Evolutionary conservation across 352 stramenopile species (phyloP).

Genomic region (Phytophthora litchii): DNA sequence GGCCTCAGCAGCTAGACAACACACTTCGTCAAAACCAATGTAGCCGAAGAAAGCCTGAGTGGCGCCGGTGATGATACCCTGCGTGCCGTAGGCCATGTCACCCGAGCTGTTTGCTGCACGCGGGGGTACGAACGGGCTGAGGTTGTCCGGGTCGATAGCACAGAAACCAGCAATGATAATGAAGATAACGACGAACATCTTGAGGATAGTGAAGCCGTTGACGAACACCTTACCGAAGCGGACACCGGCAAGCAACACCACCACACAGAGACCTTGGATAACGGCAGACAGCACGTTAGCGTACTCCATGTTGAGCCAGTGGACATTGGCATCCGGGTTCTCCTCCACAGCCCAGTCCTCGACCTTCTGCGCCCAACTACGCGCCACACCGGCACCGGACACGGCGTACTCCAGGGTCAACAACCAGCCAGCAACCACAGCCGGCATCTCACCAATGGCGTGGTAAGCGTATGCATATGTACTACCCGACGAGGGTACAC

Average conservation of each 20-base stretch:
- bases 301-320: conserved; percentile 54
- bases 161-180: conserved; percentile 87
- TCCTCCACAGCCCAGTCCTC: conserved; percentile 50
- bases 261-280: conserved; percentile 57
- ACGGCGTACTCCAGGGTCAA: conserved; percentile 90
- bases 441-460: conserved; percentile 86
- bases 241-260: conserved; percentile 66
- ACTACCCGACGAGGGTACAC: conserved; percentile 81
- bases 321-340: conserved; percentile 27
- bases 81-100: conserved; percentile 44
- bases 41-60: conserved; percentile 94
- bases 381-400: conserved; percentile 80
- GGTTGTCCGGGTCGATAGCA: conserved; percentile 74
- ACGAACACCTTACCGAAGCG: conserved; percentile 82
- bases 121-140: conserved; percentile 70
- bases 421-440: conserved; percentile 76
- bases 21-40: conserved; percentile 95
- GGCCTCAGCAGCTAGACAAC: conserved; percentile 83
- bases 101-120: conserved; percentile 30
- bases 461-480: conserved; percentile 92
- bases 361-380: conserved; percentile 90
- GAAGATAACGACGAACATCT: conserved; percentile 79
- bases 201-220: conserved; percentile 74
- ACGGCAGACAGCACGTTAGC: conserved; percentile 48
- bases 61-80: conserved; percentile 80